Evolutionary conservation across 2,329 filamentous ascomycete species (phyloP), one percentile per base, ranked within the genome.

Genomic region (Lizonia empirigonia): DNA sequence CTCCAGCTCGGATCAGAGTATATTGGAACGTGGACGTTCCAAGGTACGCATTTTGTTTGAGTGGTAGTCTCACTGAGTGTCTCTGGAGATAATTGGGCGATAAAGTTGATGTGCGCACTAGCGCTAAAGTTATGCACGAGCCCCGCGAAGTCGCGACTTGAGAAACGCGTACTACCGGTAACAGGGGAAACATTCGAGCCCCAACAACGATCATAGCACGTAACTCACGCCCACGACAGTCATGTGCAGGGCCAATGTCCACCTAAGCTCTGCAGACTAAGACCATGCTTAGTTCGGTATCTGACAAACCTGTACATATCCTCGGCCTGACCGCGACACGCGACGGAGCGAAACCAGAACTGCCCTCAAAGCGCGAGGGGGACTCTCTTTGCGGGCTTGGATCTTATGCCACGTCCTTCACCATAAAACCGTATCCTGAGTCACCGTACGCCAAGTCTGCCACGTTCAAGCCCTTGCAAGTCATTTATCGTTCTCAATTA

Each of bases 401-500:
- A 45, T 36, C 50, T 32, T 65, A 58, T 42, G 68, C 47, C 37
- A 56, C 65, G 44, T 58, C 64, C 8, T 71, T 73, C 35, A 61
- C 58, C 7, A 72, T 72, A 52, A 58, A 69, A 53, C 64, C 69
- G 29, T 67, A 64, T 42, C 64, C 67, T 5, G 49, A 59, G 7
- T 68, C 68, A 3, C 60, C 62, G 8, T 63, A 67, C 50, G 58
- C 67, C 7, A 68, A 60, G 35, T 59, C 72, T 19, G 38, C 52
- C 18, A 67, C 57, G 2, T 69, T 75, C 53, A 67, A 58, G 44
- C 72, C 72, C 10, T 46, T 75, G 44, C 66, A 64, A 20, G 50
- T 74, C 23, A 68, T 75, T 44, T 58, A 57, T 23, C 70, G 73
- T 6, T 64, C 69, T 10, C 69, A 73, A 47, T 56, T 75, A 15